A percentile compares a stretch with the other conserved stretches of the same genome.
Evolutionary conservation across 2,329 filamentous ascomycete genomes (phyloP).

Genomic region (Aureobasidium mangrovei): DNA sequence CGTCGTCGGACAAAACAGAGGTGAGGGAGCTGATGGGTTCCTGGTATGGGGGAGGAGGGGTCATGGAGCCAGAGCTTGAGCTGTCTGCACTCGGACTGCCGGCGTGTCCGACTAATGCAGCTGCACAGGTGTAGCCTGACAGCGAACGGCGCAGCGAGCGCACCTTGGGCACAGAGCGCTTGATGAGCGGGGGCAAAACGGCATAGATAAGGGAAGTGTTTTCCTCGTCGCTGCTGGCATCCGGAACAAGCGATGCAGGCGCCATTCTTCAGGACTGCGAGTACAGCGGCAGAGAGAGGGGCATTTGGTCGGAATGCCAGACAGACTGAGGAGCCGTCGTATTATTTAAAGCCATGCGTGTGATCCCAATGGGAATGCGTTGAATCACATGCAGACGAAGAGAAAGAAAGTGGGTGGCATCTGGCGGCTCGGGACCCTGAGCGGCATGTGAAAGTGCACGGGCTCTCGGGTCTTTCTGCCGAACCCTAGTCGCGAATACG

Average conservation of each 20-base stretch:
- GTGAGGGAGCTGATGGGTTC: constrained; percentile 15
- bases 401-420: too few relatives aligned
- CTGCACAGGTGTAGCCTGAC: constrained; percentile 10
- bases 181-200: constrained; percentile 14
- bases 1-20: constrained; percentile 6
- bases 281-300: too few relatives aligned
- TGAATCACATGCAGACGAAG: too few relatives aligned
- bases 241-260: neutral
- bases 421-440: too few relatives aligned
- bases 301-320: too few relatives aligned
- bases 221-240: neutral
- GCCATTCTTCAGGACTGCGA: neutral
- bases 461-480: too few relatives aligned
- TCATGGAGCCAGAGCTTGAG: constrained; percentile 12
- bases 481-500: too few relatives aligned
- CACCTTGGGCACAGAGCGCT: constrained; percentile 13
- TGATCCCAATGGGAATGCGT: too few relatives aligned
- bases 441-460: too few relatives aligned
- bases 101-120: constrained; percentile 4
- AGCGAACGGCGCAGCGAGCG: constrained; percentile 14
- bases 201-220: constrained; percentile 12
- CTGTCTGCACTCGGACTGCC: constrained; percentile 9
- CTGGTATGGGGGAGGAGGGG: constrained; percentile 16
- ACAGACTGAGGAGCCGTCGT: too few relatives aligned
- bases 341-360: too few relatives aligned